Base-by-base conservation (phyloP, 805 yeast genomes). In the Candida andamanensis region DNA sequence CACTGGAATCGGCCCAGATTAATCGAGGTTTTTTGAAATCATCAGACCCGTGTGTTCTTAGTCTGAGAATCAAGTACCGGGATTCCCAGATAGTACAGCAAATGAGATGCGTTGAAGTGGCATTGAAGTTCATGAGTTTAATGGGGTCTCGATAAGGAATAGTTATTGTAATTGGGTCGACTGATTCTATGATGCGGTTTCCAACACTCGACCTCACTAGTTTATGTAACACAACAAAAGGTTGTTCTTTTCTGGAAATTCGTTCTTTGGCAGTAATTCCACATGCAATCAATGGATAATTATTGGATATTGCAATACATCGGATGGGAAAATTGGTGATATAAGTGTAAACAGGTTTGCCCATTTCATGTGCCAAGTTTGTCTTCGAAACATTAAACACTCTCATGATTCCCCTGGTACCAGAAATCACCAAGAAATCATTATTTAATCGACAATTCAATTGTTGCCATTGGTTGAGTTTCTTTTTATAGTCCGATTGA, bases 91-190 rank as follows among this genome's bases (percentile, higher is more conserved):
- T 75, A 0, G 92, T 83, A 13, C 90, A 76, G 45, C 94, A 85
- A 3, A 87, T 65, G 20, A 89, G 46, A 45, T 81, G 81, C 3
- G 74, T 60, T 0, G 86, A 84, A 33, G 81, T 80, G 1, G 75
- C 64, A 4, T 94, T 84, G 52, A 89, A 85, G 29, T 76, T 73
- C 7, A 89, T 55, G 3, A 81, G 66, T 41, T 80, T 80, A 24
- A 89, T 76, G 1, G 95, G 94, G 53, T 90, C 97, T 18, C 85
- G 60, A 54, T 85, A 86, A 0, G 97, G 96, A 30, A 85, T 67
- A 0, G 94, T 80, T 19, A 87, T 76, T 2, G 87, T 76, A 7
- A 80, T 69, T 2, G 85, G 81, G 25, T 73, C 75, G 4, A 71
- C 75, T 15, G 60, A 43, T 5, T 35, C 39, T 6, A 55, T 31